These are phyloP conservation scores for Linnemannia zychae DNA, from an alignment of 192 early-diverging fungal genomes.

Conservation along the genomic window DNA sequence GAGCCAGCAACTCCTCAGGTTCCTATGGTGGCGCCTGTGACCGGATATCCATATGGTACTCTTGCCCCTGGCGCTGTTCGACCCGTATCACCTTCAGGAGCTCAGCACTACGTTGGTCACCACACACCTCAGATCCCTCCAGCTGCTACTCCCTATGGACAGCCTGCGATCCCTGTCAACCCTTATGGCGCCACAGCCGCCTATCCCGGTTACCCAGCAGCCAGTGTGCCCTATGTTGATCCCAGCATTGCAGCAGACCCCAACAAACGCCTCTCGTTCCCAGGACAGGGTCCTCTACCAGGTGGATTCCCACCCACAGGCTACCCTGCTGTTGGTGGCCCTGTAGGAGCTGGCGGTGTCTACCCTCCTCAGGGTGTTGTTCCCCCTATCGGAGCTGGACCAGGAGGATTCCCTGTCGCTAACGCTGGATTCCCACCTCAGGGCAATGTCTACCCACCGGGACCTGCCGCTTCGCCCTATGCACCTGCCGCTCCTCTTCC, in stretches of 20 bases:
- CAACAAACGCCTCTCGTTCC: conserved; percentile 39
- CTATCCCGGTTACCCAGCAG: conserved; percentile 44
- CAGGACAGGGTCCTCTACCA: conserved; percentile 27
- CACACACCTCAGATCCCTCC: conserved; percentile 45
- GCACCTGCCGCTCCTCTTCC: conserved; percentile 29
- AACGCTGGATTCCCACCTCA: conserved; percentile 25
- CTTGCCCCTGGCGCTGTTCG: conserved; percentile 27
- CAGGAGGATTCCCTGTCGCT: conserved; percentile 14
- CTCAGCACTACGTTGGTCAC: conserved; percentile 30
- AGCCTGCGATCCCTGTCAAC: conserved; percentile 16
- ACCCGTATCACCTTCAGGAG: conserved; percentile 34
- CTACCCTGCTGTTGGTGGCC: conserved; percentile 22
- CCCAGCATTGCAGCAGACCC: conserved; percentile 29
- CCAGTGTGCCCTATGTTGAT: conserved; percentile 16
- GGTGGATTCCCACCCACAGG: conserved; percentile 33
- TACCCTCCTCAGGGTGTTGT: conserved; percentile 23
- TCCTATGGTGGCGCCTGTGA: conserved; percentile 33
- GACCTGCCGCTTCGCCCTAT: conserved; percentile 24
- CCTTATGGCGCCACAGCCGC: conserved; percentile 24
- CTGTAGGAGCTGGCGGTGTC: background rate
- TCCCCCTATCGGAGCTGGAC: background rate
- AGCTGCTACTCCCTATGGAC: conserved; percentile 23
- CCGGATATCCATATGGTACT: conserved; percentile 47
- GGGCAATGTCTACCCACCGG: conserved; percentile 22
- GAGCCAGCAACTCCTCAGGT: conserved; percentile 26